Percentiles rank a stretch among this genome's conserved stretches.
phyloP scores from a whole-genome alignment of 495 filamentous ascomycete species.

The Xylaria venustula region DNA sequence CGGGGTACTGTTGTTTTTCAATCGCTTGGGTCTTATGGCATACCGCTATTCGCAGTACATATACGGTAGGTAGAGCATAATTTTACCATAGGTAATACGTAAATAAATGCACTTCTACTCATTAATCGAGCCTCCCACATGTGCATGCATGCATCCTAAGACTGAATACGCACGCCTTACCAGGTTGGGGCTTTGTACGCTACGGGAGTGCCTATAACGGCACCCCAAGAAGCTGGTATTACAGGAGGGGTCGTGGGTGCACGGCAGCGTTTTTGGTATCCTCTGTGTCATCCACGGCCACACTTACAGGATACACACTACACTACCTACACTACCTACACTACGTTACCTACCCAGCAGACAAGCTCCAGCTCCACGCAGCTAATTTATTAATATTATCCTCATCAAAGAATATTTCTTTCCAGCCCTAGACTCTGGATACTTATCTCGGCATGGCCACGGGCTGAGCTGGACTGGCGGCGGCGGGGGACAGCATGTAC shows the following conservation, averaged over 20 bases:
- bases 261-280: not conserved
- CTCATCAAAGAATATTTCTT: not conserved
- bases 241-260: not conserved
- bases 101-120: not conserved
- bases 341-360: too few species aligned
- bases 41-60: too few species aligned
- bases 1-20: too few species aligned
- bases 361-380: conserved; percentile 6
- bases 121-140: not conserved
- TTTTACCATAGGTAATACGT: too few species aligned
- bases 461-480: not conserved
- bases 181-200: too few species aligned
- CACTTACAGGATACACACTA: too few species aligned
- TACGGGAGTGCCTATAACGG: not conserved
- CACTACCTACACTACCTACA: too few species aligned
- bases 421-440: not conserved
- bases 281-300: not conserved
- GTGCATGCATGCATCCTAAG: not conserved
- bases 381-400: conserved; percentile 3
- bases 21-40: too few species aligned
- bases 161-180: not conserved
- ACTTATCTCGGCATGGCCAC: not conserved
- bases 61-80: too few species aligned
- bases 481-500: not conserved
- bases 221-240: not conserved